A percentile compares a stretch with the other conserved stretches of the same genome.
Evolutionary conservation across 2,329 filamentous ascomycete genomes (phyloP).

Genomic region (Ophiosphaerella narmari): DNA sequence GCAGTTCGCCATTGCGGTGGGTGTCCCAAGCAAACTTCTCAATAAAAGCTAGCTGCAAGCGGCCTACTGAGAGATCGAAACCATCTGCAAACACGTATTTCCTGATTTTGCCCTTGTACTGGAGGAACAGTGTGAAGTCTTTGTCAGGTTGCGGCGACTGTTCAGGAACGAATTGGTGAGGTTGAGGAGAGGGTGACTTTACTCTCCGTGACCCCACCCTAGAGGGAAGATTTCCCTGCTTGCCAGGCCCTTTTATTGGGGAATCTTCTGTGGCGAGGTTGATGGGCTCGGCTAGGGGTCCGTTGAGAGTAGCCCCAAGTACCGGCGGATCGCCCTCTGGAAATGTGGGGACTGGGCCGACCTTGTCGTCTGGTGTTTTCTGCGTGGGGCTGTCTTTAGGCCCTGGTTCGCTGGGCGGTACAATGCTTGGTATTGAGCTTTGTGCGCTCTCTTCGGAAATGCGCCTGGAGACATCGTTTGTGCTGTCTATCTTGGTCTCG

Average conservation of each 20-base stretch:
- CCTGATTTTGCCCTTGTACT: conserved; percentile 97
- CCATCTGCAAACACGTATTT: conserved; percentile 91
- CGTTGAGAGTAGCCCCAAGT: conserved; percentile 42
- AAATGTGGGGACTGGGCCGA: conserved; percentile 45
- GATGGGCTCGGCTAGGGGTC: conserved; percentile 40
- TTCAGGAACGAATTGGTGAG: conserved; percentile 52
- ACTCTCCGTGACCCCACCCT: conserved; percentile 38
- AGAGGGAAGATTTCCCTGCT: conserved; percentile 24
- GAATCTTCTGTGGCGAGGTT: conserved; percentile 29
- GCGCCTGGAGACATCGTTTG: conserved; percentile 49
- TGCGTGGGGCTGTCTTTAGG: conserved; percentile 40
- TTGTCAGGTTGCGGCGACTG: conserved; percentile 76
- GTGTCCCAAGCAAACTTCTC: conserved; percentile 99
- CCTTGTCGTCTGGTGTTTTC: conserved; percentile 71
- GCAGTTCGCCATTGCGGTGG: conserved; percentile 90
- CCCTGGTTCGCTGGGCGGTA: conserved; percentile 36
- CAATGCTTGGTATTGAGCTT: conserved; percentile 44
- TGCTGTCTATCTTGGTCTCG: conserved; percentile 67
- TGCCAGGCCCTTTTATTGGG: conserved; percentile 25
- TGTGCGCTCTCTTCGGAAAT: conserved; percentile 67
- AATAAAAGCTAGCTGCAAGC: conserved; percentile 93
- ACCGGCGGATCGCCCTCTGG: conserved; percentile 37
- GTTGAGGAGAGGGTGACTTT: conserved; percentile 49
- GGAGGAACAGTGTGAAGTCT: conserved; percentile 89
- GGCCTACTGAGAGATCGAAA: conserved; percentile 81